These are phyloP conservation scores for Lactuca saligna DNA, from an alignment of 129 eudicot species.

Conservation along the genomic window DNA sequence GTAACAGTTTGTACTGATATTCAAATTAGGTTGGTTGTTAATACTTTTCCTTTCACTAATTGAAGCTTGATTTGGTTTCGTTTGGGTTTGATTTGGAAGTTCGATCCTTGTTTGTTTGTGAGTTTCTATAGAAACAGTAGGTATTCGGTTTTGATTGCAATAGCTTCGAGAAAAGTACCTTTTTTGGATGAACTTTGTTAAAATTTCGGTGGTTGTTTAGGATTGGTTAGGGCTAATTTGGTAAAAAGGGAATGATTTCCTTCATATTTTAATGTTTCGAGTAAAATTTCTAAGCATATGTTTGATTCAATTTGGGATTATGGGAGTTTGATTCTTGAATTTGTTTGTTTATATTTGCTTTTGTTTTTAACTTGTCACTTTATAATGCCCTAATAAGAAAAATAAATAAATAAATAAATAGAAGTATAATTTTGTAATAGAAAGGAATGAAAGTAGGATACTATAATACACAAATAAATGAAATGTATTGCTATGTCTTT, in stretches of 20 bases:
- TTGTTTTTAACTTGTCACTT: constrained; percentile 3
- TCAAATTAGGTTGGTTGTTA: constrained; percentile 17
- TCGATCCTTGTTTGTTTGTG: constrained; percentile 23
- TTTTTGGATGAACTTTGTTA: constrained; percentile 10
- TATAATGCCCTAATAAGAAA: no score
- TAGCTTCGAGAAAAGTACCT: not conserved
- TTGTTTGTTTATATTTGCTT: constrained; percentile 15
- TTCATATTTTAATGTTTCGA: not conserved
- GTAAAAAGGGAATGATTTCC: not conserved
- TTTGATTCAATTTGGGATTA: constrained; percentile 23
- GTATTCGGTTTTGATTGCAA: constrained; percentile 13
- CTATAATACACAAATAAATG: no score
- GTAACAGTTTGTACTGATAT: constrained; percentile 12
- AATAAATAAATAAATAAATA: no score
- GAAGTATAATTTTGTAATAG: no score
- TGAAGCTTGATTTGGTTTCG: constrained; percentile 15
- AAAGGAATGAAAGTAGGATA: no score
- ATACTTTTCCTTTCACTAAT: constrained; percentile 7
- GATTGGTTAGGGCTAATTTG: constrained; percentile 12
- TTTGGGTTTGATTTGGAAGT: not conserved
- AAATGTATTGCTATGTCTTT: no score
- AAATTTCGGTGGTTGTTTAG: not conserved
- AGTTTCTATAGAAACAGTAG: not conserved
- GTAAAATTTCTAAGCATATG: constrained; percentile 10
- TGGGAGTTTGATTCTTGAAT: constrained; percentile 10